These are phyloP conservation scores for Oidiodendron maius DNA, from an alignment of 495 filamentous ascomycete species.

Conservation along the genomic window DNA sequence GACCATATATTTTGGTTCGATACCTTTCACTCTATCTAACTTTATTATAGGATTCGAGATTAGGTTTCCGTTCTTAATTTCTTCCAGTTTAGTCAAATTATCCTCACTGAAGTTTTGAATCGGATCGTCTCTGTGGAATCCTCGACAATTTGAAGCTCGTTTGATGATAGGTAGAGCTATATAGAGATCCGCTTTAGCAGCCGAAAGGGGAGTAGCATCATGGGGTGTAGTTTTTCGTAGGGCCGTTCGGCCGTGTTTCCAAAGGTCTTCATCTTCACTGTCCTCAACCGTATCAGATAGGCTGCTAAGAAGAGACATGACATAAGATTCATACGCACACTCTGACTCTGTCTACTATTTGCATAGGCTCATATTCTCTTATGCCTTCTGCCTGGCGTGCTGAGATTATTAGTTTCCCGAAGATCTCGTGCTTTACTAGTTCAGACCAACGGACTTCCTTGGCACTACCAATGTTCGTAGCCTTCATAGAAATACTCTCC, in stretches of 20 bases:
- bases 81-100: background rate
- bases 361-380: background rate
- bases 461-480: slow-evolving; percentile 1
- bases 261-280: slow-evolving; percentile 5
- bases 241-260: background rate
- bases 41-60: slow-evolving; percentile 3
- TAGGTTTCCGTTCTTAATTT: slow-evolving; percentile 3
- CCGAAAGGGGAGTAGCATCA: background rate
- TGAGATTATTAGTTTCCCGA: slow-evolving; percentile 1
- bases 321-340: background rate
- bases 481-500: background rate
- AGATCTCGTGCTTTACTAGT: slow-evolving; percentile 5
- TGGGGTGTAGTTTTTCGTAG: background rate
- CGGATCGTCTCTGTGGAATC: slow-evolving; percentile 1
- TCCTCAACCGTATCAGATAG: background rate
- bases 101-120: slow-evolving; percentile 2
- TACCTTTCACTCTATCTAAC: background rate
- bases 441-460: slow-evolving; percentile 4
- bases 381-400: background rate
- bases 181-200: slow-evolving; percentile 4
- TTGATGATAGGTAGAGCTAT: slow-evolving; percentile 7
- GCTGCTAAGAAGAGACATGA: background rate
- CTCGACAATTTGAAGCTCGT: background rate
- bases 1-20: slow-evolving; percentile 1
- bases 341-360: slow-evolving; percentile 3